These are phyloP conservation scores for Oryza australiensis DNA, from an alignment of 176 grass and related monocot genomes.

Conservation along the genomic window DNA sequence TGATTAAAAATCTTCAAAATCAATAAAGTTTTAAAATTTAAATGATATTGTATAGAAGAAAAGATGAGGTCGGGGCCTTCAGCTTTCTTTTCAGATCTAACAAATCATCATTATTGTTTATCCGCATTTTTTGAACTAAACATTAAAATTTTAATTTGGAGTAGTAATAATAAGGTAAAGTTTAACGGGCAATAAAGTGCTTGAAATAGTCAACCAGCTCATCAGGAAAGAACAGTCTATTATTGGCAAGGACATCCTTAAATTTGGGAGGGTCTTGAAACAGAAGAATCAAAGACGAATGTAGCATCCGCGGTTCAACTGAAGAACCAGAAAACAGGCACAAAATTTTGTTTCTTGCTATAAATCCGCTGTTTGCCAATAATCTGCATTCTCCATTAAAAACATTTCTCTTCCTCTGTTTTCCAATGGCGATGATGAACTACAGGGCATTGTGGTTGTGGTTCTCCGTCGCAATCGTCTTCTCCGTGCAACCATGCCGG, in stretches of 20 bases:
- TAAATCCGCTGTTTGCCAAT: slow-evolving; percentile 27
- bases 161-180: not conserved
- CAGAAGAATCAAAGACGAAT: not conserved
- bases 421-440: slow-evolving; percentile 24
- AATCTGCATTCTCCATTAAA: not conserved
- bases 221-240: slow-evolving; percentile 17
- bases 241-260: not conserved
- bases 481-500: slow-evolving; percentile 10
- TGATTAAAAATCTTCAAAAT: no score
- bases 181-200: not conserved
- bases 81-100: not conserved
- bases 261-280: slow-evolving; percentile 1
- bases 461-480: slow-evolving; percentile 32
- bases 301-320: not conserved
- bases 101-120: not conserved
- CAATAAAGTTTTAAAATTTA: no score
- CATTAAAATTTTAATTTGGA: not conserved
- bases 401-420: not conserved
- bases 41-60: no score
- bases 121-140: not conserved
- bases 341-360: not conserved
- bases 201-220: not conserved
- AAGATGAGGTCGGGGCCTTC: no score
- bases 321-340: slow-evolving; percentile 10
- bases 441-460: slow-evolving; percentile 31